Conservation (phyloP, 768 basidiomycete species). For the Pseudohyphozyma bogoriensis region DNA sequence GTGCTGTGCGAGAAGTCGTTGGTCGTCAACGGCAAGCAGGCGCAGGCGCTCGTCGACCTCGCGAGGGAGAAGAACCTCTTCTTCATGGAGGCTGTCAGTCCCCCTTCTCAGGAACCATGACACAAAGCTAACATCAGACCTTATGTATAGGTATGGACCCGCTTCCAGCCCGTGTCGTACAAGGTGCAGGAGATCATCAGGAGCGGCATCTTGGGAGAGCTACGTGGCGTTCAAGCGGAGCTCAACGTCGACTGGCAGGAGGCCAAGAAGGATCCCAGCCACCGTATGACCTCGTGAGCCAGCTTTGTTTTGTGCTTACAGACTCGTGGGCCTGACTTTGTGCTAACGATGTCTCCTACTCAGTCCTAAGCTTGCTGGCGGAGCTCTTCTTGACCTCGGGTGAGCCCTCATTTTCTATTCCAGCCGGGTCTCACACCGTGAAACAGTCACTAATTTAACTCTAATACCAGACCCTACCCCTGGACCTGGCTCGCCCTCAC, state of each 20-base stretch:
- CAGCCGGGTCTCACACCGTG: not conserved
- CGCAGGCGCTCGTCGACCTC: conserved; percentile 32
- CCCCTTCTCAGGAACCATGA: no score
- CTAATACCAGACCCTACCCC: conserved; percentile 33
- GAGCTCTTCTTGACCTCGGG: conserved; percentile 38
- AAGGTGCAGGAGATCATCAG: conserved; percentile 34
- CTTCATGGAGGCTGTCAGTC: conserved; percentile 40
- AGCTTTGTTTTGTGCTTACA: no score
- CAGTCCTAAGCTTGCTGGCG: conserved; percentile 36
- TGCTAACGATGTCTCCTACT: no score
- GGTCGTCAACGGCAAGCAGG: conserved; percentile 36
- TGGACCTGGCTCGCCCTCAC: conserved; percentile 29
- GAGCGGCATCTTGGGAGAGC: conserved; percentile 35
- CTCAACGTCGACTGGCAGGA: conserved; percentile 33
- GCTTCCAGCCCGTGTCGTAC: conserved; percentile 36
- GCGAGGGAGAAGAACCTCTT: conserved; percentile 37
- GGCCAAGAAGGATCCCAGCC: conserved; percentile 12
- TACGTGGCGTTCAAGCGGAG: conserved; percentile 33
- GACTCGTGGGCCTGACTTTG: conserved; percentile 1
- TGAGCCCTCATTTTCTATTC: conserved; percentile 28
- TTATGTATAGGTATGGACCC: conserved; percentile 34
- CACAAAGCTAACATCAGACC: no score
- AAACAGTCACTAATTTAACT: conserved; percentile 12
- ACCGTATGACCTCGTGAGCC: no score
- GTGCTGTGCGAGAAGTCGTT: conserved; percentile 38